phyloP scores from a whole-genome alignment of 73 alveolate genomes.

The Tetrahymena thermophila region DNA sequence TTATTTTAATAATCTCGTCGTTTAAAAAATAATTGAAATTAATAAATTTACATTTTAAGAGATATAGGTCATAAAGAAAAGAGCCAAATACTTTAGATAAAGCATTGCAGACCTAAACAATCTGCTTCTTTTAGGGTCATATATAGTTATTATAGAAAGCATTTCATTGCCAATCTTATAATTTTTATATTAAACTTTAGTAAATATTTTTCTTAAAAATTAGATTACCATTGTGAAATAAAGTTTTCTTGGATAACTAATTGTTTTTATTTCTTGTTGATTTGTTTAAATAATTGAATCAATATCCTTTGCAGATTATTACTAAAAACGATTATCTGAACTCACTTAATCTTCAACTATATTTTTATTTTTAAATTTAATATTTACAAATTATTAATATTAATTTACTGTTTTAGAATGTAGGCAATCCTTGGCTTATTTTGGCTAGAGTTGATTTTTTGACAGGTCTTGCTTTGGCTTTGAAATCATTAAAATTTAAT shows the following conservation, averaged over 20 bases:
- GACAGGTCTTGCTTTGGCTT: not conserved
- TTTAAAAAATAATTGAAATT: not conserved
- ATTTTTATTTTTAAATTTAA: no score
- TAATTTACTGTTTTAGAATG: not conserved
- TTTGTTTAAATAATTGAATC: not conserved
- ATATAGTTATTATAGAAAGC: not conserved
- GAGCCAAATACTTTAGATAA: not conserved
- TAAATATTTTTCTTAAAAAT: not conserved
- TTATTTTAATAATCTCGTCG: not conserved
- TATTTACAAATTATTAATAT: no score
- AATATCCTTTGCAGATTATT: not conserved
- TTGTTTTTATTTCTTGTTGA: not conserved
- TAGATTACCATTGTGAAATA: not conserved
- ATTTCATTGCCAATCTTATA: not conserved
- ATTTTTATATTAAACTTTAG: not conserved
- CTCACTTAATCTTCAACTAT: not conserved
- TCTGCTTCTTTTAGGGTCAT: not conserved
- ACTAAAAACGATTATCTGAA: not conserved
- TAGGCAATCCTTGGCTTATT: not conserved
- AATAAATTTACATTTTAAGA: not conserved
- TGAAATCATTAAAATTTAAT: no score
- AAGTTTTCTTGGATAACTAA: not conserved
- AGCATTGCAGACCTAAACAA: not conserved
- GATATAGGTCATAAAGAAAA: not conserved
- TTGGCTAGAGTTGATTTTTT: not conserved